Evolutionary conservation across 2,329 filamentous ascomycete species (phyloP).

Genomic region (Trichoderma sp.): DNA sequence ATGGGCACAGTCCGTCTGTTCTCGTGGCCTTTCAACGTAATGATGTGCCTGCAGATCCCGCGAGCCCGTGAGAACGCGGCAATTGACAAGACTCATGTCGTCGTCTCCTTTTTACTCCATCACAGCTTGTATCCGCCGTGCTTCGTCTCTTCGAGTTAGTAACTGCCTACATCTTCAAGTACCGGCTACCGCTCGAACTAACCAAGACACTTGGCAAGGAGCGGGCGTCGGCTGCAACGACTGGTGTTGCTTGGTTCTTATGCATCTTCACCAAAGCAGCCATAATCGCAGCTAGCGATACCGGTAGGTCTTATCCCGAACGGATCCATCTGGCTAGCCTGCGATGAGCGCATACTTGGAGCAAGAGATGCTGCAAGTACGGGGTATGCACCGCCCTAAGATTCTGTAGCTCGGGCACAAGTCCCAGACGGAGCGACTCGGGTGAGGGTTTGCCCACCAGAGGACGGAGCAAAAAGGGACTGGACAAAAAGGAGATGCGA

Average conservation of each 20-base stretch:
- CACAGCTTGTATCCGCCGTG: neutral
- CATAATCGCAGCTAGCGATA: neutral
- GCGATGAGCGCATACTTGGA: neutral
- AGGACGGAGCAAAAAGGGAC: neutral
- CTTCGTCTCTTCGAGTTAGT: neutral
- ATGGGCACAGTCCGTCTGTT: neutral
- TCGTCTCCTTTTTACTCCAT: neutral
- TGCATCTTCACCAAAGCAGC: conserved; percentile 2
- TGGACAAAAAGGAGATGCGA: neutral
- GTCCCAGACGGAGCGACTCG: neutral
- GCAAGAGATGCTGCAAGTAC: neutral
- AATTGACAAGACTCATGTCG: neutral
- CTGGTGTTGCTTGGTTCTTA: neutral
- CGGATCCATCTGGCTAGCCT: neutral
- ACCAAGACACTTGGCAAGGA: neutral
- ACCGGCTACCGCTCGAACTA: neutral
- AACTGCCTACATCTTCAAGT: neutral
- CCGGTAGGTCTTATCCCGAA: conserved; percentile 2
- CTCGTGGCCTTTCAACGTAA: neutral
- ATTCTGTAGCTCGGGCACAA: neutral
- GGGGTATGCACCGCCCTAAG: neutral
- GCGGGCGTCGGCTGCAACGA: neutral
- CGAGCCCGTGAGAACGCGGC: neutral
- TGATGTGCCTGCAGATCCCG: neutral
- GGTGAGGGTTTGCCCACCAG: neutral